These are phyloP conservation scores for Solanum ossicruentum DNA, from an alignment of 257 asterid species.

Conservation along the genomic window DNA sequence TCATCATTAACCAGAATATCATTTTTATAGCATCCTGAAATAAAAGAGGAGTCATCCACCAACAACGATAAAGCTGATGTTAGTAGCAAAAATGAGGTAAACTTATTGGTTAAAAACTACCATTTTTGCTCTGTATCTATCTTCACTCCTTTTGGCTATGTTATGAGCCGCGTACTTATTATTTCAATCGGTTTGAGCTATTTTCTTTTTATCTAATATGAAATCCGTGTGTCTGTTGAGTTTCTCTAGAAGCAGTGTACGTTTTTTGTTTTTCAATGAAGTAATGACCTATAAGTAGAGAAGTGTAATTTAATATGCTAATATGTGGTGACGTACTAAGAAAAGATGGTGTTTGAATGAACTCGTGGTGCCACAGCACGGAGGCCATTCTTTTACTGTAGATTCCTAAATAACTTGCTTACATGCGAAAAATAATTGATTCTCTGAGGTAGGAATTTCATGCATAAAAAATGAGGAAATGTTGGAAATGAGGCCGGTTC, in stretches of 20 bases:
- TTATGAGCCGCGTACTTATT: not conserved
- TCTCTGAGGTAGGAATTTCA: not conserved
- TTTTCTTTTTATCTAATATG: not conserved
- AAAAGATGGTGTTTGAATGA: not conserved
- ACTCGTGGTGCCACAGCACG: not conserved
- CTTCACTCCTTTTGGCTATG: not conserved
- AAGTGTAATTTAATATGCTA: not conserved
- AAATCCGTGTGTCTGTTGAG: not conserved
- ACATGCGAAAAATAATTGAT: not conserved
- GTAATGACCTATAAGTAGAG: not conserved
- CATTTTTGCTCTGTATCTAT: not conserved
- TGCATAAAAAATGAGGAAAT: not conserved
- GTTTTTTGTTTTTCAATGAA: not conserved
- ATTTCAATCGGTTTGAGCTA: not conserved
- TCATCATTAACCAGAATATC: not conserved
- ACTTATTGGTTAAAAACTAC: not conserved
- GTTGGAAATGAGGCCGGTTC: not conserved
- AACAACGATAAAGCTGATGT: constrained; percentile 20
- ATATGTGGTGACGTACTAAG: not conserved
- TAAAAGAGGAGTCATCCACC: constrained; percentile 18
- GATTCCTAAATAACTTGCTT: not conserved
- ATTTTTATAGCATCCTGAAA: constrained; percentile 24
- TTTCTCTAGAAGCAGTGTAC: not conserved
- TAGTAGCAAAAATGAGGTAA: constrained; percentile 41
- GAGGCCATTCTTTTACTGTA: not conserved